Base-by-base conservation (phyloP, 169 alveolate species). In the Plasmodium falciparum region DNA sequence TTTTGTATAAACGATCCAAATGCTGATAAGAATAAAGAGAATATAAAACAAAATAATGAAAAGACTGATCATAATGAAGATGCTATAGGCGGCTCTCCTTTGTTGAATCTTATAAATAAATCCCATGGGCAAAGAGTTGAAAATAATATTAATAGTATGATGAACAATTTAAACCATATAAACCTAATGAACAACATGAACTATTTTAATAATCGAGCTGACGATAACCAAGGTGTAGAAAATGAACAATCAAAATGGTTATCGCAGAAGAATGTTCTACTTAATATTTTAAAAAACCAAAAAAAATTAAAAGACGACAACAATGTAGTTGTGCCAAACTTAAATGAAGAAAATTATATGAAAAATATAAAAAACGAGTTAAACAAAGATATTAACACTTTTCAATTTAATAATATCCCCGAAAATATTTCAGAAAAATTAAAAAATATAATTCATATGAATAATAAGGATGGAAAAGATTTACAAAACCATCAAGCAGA, bases 301-400 rank as follows among this genome's bases (percentile, higher is more conserved):
- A 76, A 65, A 20, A 39, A 65, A 50, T 17, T 12, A 66, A 47
- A 29, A 6, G 78, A 75, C 7, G 62, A 62, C 12, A 54, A 63
- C 59, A 20, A 9, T 20, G 65, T 33, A 33, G 17, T 62, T 17
- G 15, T 47, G 33, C 13, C 12, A 45, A 22, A 20, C 15, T 66
- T 12, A 47, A 33, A 70, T 39, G 65, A 39, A 29, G 59, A 12
- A 47, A 76, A 65, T 49, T 43, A 47, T n/a, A 74, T 52, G 17
- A 74, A 72, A 43, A 73, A 39, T 43, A 56, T 73, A 58, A 17
- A 52, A 15, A 26, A 15, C 9, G 20, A 11, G 11, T 20, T 20
- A 1, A 8, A 58, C 12, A 73, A 73, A 62, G 56, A 89, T 39
- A 39, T 67, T 70, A 75, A 70, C 63, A 13, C 69, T 89, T 74